Base-by-base conservation (phyloP, 768 basidiomycete species). In the Phanerochaete sordida region DNA sequence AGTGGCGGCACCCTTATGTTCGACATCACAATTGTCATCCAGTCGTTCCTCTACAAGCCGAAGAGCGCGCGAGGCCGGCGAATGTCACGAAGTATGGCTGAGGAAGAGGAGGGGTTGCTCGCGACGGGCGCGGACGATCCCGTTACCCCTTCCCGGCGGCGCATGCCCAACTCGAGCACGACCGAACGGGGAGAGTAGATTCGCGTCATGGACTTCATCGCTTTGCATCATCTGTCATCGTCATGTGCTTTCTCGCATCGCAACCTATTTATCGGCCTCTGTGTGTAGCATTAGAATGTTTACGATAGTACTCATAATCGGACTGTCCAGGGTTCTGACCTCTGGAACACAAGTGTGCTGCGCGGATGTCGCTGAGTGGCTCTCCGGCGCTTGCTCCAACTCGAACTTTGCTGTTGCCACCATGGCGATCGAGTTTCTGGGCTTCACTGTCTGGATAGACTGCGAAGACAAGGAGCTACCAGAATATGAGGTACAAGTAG, bases 1-100 rank as follows among this genome's bases (percentile, higher is more conserved):
- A 94, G 92, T 59, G 95, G 84, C 43, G 97, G 97, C 1, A 98
- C 96, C 0, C 83, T 98, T 19, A 73, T 93, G 64, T 98, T 98
- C 71, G 97, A 99, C 71, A 75, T 98, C 31, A 90, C 90, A 5
- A 98, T 99, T 69, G 87, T 98, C 56, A 72, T 81, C 11, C 97
- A 99, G 74, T 87, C 87, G 23, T 81, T 88, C 66, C 75, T 95
- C 23, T 98, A 98, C 72, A 81, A 82, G 51, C 66, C 66, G 43
- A 69, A 70, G 48, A 11, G 62, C n/a, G 6, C 63, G 24, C 62
- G 66, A 28, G 65, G 73, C 16, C 55, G 71, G 33, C 63, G 65
- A 39, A 15, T 45, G 9, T 62, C 64, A 7, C 66, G 66, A 4
- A 46, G 64, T 3, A 43, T 63, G 23, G 60, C 56, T 45, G 66